Evolutionary conservation across 257 asterid genomes (phyloP).

Genomic region (Ocimum tenuiflorum): DNA sequence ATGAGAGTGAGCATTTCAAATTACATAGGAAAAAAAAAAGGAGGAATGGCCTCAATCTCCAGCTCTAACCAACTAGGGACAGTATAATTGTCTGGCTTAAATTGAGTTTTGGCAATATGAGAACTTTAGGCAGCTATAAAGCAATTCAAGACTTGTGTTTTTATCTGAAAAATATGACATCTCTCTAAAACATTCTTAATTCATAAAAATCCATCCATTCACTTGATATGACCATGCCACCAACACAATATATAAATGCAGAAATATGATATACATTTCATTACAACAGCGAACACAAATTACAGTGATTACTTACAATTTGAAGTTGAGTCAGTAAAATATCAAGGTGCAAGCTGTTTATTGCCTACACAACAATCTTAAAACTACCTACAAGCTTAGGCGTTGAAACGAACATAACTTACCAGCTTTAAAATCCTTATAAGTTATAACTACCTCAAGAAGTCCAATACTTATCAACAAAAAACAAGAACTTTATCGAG

Average conservation of each 20-base stretch:
- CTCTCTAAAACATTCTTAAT: neutral
- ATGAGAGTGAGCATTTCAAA: neutral
- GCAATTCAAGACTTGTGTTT: neutral
- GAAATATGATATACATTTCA: neutral
- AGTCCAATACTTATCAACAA: neutral
- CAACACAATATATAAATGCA: slow-evolving; percentile 4
- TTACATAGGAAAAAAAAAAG: neutral
- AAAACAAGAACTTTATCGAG: neutral
- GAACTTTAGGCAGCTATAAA: neutral
- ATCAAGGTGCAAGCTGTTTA: neutral
- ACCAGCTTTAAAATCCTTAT: neutral
- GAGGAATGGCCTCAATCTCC: neutral
- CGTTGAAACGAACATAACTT: neutral
- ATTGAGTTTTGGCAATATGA: neutral
- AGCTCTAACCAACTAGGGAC: slow-evolving; percentile 4
- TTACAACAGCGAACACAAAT: neutral
- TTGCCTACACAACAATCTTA: neutral
- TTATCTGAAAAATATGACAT: neutral
- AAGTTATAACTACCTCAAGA: neutral
- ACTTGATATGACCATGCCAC: neutral
- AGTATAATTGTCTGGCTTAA: neutral
- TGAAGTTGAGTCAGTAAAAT: neutral
- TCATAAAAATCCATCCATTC: neutral
- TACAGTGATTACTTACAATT: neutral
- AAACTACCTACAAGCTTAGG: neutral